Conservation (phyloP, 108 stramenopile species). For the Nannochloropsis granulata region DNA sequence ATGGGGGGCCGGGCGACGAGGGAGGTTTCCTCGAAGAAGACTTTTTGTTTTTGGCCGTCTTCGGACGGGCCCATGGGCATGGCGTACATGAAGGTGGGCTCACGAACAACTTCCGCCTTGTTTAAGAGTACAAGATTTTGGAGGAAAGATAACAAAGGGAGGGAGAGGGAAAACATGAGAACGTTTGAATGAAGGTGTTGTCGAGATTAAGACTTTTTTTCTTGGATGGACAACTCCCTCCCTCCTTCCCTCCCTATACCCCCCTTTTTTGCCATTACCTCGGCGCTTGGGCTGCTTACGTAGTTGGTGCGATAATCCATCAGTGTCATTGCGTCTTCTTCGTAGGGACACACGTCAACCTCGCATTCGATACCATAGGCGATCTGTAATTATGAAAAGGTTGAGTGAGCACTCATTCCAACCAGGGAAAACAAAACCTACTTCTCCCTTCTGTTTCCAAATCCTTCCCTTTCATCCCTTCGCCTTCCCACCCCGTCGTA, state of each 20-base stretch:
- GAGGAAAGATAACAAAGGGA: too few relatives aligned
- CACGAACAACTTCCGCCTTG: constrained; percentile 19
- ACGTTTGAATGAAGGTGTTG: too few relatives aligned
- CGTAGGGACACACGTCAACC: constrained; percentile 61
- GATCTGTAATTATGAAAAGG: constrained; percentile 44
- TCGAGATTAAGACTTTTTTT: too few relatives aligned
- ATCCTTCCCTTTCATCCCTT: too few relatives aligned
- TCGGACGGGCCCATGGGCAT: constrained; percentile 59
- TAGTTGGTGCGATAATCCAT: constrained; percentile 92
- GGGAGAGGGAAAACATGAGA: too few relatives aligned
- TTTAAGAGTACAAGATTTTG: neutral
- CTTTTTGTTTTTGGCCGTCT: constrained; percentile 4
- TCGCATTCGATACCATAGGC: constrained; percentile 63
- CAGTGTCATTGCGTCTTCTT: constrained; percentile 79
- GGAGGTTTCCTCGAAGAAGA: constrained; percentile 84
- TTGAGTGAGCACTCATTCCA: too few relatives aligned
- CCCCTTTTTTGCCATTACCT: neutral
- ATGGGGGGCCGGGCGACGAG: constrained; percentile 77
- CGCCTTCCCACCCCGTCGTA: neutral
- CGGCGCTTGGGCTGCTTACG: constrained; percentile 24
- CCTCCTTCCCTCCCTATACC: neutral
- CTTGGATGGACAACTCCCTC: neutral
- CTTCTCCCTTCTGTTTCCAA: too few relatives aligned
- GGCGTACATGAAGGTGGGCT: constrained; percentile 89
- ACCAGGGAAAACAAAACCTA: too few relatives aligned